Evolutionary conservation across 257 asterid species (phyloP), one percentile per base, ranked within the genome.

Genomic region (Solanum arcanum): DNA sequence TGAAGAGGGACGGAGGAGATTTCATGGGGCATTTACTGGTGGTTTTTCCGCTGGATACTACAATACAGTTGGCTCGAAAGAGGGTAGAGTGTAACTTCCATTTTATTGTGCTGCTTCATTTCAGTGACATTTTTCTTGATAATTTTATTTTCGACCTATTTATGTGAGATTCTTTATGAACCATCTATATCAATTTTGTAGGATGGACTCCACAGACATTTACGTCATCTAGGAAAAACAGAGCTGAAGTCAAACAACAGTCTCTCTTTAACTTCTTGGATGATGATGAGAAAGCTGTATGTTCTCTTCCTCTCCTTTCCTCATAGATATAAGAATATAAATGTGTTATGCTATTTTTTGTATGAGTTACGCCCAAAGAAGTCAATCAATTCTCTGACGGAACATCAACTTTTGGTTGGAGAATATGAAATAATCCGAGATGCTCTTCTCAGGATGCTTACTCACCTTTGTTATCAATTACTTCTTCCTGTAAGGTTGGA

Each of bases 11-110:
- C 88, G 98, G 91, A 94, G 99, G 90, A 94, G 99, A 91, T 96
- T 96, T 93, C 99, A 96, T 82, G 99, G 99, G 86, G 99, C 99
- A 56, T 96, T 96, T 90, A 93, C 97, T 84, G 99, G 99, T 87
- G 99, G 99, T 56, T 96, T 52, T 90, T 93, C 98, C 68, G 98
- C 99, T 84, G 99, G 99, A 78, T 96, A 92, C 88, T 96, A 92
- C 90, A 96, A 95, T 86, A 85, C 95, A 33, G 99, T 92, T 89
- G 98, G 99, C 87, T 95, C 98, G 87, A 95, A 95, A 93, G 97
- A 95, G 93, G 99, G 99, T 96, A 72, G 35, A 69, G 10, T 89
- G 47, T 85, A 33, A 15, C 52, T 85, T 70, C 39, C 83, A 12
- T 88, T 46, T 85, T 85, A 69, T 69, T 85, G 80, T 73, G 31